Evolutionary conservation across 768 basidiomycete genomes (phyloP).

Genomic region (Guyanaporus albipodus): DNA sequence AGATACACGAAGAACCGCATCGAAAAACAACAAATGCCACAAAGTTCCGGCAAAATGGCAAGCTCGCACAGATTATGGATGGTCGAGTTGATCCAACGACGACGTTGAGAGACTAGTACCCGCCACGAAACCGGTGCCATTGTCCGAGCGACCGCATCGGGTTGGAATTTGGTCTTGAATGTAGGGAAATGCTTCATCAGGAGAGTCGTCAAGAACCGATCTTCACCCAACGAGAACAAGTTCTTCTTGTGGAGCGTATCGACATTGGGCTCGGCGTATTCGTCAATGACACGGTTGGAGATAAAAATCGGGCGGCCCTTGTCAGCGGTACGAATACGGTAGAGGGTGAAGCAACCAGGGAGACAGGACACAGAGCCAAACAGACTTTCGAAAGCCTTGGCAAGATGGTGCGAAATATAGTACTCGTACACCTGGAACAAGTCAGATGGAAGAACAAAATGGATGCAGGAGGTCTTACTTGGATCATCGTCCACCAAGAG

Average conservation of each 20-base stretch:
- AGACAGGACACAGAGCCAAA: slow-evolving; percentile 71
- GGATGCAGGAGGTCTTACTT: slow-evolving; percentile 34
- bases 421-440: slow-evolving; percentile 56
- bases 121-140: slow-evolving; percentile 60
- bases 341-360: slow-evolving; percentile 72
- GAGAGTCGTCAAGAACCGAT: slow-evolving; percentile 66
- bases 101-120: slow-evolving; percentile 61
- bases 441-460: slow-evolving; percentile 1
- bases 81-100: slow-evolving; percentile 74
- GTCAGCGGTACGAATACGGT: slow-evolving; percentile 67
- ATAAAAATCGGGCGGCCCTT: slow-evolving; percentile 70
- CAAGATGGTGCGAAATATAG: slow-evolving; percentile 63
- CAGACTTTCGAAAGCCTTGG: slow-evolving; percentile 65
- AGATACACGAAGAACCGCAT: slow-evolving; percentile 70
- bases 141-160: slow-evolving; percentile 59
- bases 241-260: slow-evolving; percentile 75
- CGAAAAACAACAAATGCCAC: slow-evolving; percentile 71
- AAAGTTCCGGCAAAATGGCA: slow-evolving; percentile 57
- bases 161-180: slow-evolving; percentile 67
- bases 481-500: slow-evolving; percentile 79
- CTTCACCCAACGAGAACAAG: slow-evolving; percentile 63
- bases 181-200: slow-evolving; percentile 69
- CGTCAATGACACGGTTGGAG: slow-evolving; percentile 66
- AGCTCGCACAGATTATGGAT: slow-evolving; percentile 66
- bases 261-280: slow-evolving; percentile 61